Conservation (phyloP, 371 early-diverging fungal species). For the Zancudomyces culisetae region DNA sequence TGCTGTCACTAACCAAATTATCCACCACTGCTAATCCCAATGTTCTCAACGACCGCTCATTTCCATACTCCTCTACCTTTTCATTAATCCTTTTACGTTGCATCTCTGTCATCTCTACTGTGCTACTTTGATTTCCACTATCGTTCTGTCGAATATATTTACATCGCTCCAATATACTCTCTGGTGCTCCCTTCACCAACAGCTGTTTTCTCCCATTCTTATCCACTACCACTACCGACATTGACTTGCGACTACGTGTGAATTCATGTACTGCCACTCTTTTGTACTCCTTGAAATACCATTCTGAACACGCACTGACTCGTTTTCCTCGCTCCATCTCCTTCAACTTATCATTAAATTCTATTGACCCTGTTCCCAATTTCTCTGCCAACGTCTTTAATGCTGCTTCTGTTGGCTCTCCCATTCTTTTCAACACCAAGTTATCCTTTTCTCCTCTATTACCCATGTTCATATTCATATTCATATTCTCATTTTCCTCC, state of each 20-base stretch:
- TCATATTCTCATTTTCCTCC: too few species aligned
- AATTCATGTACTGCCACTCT: constrained; percentile 72
- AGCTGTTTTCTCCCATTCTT: constrained; percentile 24
- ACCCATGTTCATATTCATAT: too few species aligned
- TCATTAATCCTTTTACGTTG: constrained; percentile 40
- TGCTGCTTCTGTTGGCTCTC: constrained; percentile 99
- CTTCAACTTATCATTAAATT: constrained; percentile 36
- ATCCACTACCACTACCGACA: constrained; percentile 55
- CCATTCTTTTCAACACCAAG: too few species aligned
- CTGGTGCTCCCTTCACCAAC: constrained; percentile 88
- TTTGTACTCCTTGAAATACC: constrained; percentile 28
- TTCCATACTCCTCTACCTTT: constrained; percentile 58
- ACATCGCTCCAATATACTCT: constrained; percentile 79
- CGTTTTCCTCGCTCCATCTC: constrained; percentile 31
- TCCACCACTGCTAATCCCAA: constrained; percentile 77
- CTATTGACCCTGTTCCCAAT: constrained; percentile 48
- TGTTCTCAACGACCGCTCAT: constrained; percentile 57
- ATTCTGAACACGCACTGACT: constrained; percentile 37
- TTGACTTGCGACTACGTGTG: constrained; percentile 88
- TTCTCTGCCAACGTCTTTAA: constrained; percentile 85
- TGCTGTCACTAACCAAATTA: constrained; percentile 10
- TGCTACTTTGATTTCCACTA: constrained; percentile 5
- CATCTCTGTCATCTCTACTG: constrained; percentile 45
- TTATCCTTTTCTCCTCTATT: constrained; percentile 33
- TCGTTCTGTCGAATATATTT: constrained; percentile 32